Evolutionary conservation across 1,284 basidiomycete genomes (phyloP), one percentile per base, ranked within the genome.

Genomic region (Cutaneotrichosporon spelunceum): DNA sequence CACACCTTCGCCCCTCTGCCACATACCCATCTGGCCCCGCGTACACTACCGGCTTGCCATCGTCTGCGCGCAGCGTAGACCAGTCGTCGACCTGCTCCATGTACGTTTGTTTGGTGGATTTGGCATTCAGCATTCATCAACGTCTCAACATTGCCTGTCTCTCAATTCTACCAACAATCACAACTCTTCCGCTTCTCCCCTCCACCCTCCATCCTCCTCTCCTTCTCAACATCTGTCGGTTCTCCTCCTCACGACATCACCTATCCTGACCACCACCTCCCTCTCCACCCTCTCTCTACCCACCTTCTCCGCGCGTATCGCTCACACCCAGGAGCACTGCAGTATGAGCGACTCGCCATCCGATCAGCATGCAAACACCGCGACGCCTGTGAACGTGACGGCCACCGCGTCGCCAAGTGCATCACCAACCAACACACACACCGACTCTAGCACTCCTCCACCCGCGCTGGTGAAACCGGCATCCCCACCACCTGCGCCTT

Each of bases 291-390:
- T n/a, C 19, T n/a, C 39, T 19, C 4, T n/a, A 6, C 39, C 19
- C 39, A 9, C 19, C 6, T 19, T 19, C 36, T 3, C n/a, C 39
- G 39, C 39, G 19, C 36, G 13, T 14, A 14, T 33, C 26, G 29
- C 49, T 52, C 13, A 52, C 45, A 34, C 53, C 3, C 33, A 55
- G 36, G 54, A 62, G 61, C 59, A 63, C 56, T 61, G 56, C 64
- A 66, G 64, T 61, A 66, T 66, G 64, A 66, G 53, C 59, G 36
- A 61, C 26, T 61, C 64, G 53, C 61, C 61, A 29, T 44, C 59
- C 27, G 57, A 65, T 34, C 48, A 42, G 4, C 56, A 53, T 52
- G 39, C 55, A 55, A 29, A 55, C 39, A 27, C 30, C 29, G 50
- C 56, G 4, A 11, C 45, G 45, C 45, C 45, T 24, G 23, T 27